Percentiles rank a stretch among this genome's conserved stretches.
Evolutionary conservation across 495 filamentous ascomycete species (phyloP).

Genomic region (Trichocladium uniseriatum): DNA sequence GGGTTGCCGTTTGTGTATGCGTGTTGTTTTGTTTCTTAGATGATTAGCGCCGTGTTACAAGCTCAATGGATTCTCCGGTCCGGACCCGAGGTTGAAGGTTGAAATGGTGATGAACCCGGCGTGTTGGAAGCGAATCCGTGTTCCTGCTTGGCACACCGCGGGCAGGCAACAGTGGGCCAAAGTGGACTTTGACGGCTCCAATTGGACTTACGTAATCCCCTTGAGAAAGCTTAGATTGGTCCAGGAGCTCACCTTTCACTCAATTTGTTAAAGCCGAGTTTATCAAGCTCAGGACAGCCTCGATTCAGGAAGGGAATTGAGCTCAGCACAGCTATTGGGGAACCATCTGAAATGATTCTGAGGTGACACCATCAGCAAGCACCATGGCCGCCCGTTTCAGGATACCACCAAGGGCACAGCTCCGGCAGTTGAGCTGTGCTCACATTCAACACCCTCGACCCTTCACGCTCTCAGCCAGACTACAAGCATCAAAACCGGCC

Average conservation of each 20-base stretch:
- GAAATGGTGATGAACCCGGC: too few species aligned
- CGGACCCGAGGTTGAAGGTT: too few species aligned
- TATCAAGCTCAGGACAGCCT: too few species aligned
- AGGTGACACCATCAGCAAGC: constrained; percentile 3
- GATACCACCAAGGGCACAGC: neutral
- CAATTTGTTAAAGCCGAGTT: neutral
- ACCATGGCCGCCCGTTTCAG: constrained; percentile 11
- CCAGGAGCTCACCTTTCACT: neutral
- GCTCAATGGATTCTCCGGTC: too few species aligned
- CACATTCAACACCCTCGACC: neutral
- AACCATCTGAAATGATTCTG: neutral
- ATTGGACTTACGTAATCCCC: neutral
- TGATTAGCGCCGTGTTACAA: too few species aligned
- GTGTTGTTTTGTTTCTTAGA: neutral
- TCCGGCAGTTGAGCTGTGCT: neutral
- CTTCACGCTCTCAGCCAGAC: constrained; percentile 6
- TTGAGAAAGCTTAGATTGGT: neutral
- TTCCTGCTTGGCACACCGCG: too few species aligned
- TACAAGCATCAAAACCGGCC: too few species aligned
- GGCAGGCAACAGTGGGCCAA: constrained; percentile 1
- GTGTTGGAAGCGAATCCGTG: too few species aligned
- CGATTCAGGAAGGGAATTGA: too few species aligned
- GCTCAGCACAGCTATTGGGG: too few species aligned
- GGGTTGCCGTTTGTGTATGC: neutral
- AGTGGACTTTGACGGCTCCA: too few species aligned